Evolutionary conservation across 352 stramenopile genomes (phyloP).

Genomic region (Pythium dissimile): DNA sequence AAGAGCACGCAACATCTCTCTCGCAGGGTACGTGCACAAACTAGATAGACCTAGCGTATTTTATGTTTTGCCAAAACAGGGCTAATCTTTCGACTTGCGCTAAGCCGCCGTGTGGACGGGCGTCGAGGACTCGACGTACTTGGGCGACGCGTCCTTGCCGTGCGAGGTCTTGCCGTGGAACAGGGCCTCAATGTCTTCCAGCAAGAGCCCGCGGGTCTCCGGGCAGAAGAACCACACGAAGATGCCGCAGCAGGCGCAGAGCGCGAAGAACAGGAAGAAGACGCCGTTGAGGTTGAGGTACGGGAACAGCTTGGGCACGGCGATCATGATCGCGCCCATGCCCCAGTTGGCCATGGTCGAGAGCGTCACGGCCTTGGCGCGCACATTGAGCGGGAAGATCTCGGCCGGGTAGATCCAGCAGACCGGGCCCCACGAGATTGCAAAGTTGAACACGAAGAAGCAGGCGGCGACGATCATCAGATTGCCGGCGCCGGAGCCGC

Average conservation of each 20-base stretch:
- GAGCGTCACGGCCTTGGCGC: conserved; percentile 36
- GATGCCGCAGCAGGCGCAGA: conserved; percentile 28
- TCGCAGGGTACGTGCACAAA: no score
- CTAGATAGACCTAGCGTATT: no score
- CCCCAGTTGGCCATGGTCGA: conserved; percentile 26
- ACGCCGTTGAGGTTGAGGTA: conserved; percentile 43
- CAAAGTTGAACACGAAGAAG: conserved; percentile 53
- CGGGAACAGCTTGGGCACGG: conserved; percentile 42
- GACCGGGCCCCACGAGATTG: conserved; percentile 50
- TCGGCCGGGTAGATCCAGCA: conserved; percentile 61
- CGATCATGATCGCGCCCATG: conserved; percentile 33
- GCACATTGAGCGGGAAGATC: conserved; percentile 51
- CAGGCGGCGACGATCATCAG: conserved; percentile 33
- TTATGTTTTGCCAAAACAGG: no score
- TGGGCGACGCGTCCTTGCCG: conserved; percentile 2
- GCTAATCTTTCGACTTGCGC: no score
- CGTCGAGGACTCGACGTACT: no score
- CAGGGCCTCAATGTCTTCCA: conserved; percentile 39
- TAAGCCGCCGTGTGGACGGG: no score
- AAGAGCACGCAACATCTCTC: no score
- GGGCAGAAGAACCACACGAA: conserved; percentile 43
- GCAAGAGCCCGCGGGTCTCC: conserved; percentile 34
- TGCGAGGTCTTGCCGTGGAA: conserved; percentile 15
- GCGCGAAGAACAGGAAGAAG: conserved; percentile 48
- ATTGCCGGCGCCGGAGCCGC: conserved; percentile 21